A percentile compares a stretch with the other conserved stretches of the same genome.
Evolutionary conservation across 1,284 basidiomycete species (phyloP).

Genomic region (Boletus sp.): DNA sequence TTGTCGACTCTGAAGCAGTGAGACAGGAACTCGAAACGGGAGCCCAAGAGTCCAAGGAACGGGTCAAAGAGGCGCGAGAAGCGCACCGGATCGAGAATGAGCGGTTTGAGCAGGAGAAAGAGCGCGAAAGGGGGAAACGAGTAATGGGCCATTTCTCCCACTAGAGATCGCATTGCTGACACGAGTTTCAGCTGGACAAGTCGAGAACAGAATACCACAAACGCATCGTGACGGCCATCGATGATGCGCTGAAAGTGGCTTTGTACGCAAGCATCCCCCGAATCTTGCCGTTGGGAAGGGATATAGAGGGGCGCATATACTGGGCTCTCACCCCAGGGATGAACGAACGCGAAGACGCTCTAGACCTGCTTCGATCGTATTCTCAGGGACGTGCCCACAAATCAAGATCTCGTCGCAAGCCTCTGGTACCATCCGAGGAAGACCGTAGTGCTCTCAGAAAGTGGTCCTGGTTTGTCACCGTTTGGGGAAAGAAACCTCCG

Average conservation of each 20-base stretch:
- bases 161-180: conserved; percentile 3
- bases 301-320: conserved; percentile 49
- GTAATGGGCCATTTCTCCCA: conserved; percentile 28
- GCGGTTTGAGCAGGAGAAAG: conserved; percentile 41
- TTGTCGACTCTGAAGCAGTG: conserved; percentile 44
- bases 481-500: conserved; percentile 57
- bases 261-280: conserved; percentile 39
- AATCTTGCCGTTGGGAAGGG: conserved; percentile 46
- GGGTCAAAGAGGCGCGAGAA: conserved; percentile 47
- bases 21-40: conserved; percentile 58
- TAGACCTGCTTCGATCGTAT: conserved; percentile 38
- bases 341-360: conserved; percentile 43
- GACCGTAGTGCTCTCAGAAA: conserved; percentile 46
- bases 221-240: conserved; percentile 17
- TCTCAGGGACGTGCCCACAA: conserved; percentile 28
- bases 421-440: conserved; percentile 40
- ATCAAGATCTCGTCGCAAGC: conserved; percentile 37
- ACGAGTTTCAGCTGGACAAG: conserved; percentile 24
- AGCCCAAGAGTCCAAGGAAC: conserved; percentile 49
- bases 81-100: conserved; percentile 43
- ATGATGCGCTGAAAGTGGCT: conserved; percentile 33
- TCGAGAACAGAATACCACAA: conserved; percentile 24
- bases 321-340: conserved; percentile 51
- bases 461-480: conserved; percentile 73
- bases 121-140: conserved; percentile 34